phyloP scores from a whole-genome alignment of 345 rosid species.

The Chamaenerion angustifolium region DNA sequence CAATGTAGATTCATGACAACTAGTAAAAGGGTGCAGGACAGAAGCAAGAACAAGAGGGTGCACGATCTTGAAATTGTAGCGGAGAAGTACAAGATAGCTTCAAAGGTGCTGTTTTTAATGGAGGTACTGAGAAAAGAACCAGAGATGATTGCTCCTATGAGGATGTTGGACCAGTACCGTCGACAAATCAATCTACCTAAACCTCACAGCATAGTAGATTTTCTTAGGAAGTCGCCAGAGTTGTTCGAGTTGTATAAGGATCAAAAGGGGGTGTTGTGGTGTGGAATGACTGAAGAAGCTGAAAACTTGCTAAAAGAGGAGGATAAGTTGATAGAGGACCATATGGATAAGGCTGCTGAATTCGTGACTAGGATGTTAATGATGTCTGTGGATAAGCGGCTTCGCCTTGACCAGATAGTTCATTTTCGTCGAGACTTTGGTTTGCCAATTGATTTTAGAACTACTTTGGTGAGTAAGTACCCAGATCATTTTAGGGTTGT shows the following conservation, averaged over 20 bases:
- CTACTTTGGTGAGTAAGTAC: constrained; percentile 51
- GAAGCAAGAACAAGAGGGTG: constrained; percentile 57
- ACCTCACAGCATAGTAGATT: constrained; percentile 51
- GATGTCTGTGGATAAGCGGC: constrained; percentile 55
- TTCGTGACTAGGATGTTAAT: constrained; percentile 64
- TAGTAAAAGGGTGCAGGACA: constrained; percentile 66
- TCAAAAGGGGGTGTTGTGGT: constrained; percentile 57
- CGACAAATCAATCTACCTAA: constrained; percentile 45
- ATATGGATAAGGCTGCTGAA: constrained; percentile 58
- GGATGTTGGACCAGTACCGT: constrained; percentile 41
- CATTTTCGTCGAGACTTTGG: constrained; percentile 81
- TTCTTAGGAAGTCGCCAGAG: constrained; percentile 60
- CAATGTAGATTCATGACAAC: constrained; percentile 45
- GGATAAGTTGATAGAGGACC: constrained; percentile 43
- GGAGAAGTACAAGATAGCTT: constrained; percentile 58
- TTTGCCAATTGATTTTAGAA: constrained; percentile 59
- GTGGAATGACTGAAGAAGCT: constrained; percentile 56
- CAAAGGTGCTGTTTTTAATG: constrained; percentile 48
- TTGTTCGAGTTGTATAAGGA: constrained; percentile 70
- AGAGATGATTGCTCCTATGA: constrained; percentile 54
- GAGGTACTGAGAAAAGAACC: constrained; percentile 53
- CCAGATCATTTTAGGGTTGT: constrained; percentile 56
- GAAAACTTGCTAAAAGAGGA: constrained; percentile 54
- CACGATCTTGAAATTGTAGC: constrained; percentile 56
- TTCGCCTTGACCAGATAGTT: constrained; percentile 52